A percentile compares a stretch with the other conserved stretches of the same genome.
phyloP scores from a whole-genome alignment of 164 flowering plant genomes.

The Liquidambar formosana region DNA sequence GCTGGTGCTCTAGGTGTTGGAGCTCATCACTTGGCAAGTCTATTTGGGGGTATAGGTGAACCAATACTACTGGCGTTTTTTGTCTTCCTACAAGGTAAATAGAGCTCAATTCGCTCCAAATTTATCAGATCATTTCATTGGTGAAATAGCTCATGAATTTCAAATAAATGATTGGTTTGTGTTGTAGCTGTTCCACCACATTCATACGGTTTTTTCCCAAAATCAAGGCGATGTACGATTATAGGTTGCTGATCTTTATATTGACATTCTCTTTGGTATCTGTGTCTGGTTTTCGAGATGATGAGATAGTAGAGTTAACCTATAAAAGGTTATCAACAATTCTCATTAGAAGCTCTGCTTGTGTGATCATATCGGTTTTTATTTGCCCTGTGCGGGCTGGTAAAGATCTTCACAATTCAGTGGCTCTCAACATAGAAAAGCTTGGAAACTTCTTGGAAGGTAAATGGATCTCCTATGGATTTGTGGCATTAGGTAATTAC shows the following conservation, averaged over 20 bases:
- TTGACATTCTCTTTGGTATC: slow-evolving; percentile 31
- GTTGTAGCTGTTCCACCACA: slow-evolving; percentile 23
- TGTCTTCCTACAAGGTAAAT: no score
- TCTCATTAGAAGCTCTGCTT: slow-evolving; percentile 19
- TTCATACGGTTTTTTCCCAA: slow-evolving; percentile 26
- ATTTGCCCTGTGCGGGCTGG: slow-evolving; percentile 39
- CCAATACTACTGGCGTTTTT: no score
- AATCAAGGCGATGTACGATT: slow-evolving; percentile 33
- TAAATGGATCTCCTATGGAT: no score
- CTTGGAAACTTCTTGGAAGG: slow-evolving; percentile 30
- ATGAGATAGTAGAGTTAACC: slow-evolving; percentile 19
- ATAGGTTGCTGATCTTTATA: slow-evolving; percentile 29
- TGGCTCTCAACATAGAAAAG: slow-evolving; percentile 24
- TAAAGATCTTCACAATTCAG: slow-evolving; percentile 25
- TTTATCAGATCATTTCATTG: no score
- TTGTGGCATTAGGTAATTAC: no score
- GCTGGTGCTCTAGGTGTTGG: no score
- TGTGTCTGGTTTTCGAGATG: slow-evolving; percentile 27
- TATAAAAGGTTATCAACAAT: slow-evolving; percentile 23
- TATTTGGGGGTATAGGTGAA: no score
- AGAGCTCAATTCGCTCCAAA: no score
- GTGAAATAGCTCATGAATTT: no score
- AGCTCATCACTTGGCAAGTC: no score
- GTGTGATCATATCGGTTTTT: slow-evolving; percentile 17
- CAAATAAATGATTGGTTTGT: no score